Evolutionary conservation across 768 basidiomycete species (phyloP).

Genomic region (Kwoniella sp.): DNA sequence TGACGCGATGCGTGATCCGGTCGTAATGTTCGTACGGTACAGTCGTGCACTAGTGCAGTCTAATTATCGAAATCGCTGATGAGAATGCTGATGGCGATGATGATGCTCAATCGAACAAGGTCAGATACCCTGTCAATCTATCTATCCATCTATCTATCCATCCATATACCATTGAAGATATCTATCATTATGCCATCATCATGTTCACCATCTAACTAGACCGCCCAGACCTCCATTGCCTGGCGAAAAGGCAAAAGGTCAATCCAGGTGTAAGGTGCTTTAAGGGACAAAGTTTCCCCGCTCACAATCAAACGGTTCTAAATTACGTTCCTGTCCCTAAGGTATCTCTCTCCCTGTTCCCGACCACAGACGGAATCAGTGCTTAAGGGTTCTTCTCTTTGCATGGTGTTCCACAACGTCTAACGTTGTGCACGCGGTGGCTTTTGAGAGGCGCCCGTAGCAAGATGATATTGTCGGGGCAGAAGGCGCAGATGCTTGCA

Average conservation of each 20-base stretch:
- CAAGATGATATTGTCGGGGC: too few relatives aligned
- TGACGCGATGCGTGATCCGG: too few relatives aligned
- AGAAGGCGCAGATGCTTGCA: too few relatives aligned
- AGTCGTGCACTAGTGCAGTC: not conserved
- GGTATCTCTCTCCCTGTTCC: not conserved
- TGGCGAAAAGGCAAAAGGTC: not conserved
- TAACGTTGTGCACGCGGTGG: too few relatives aligned
- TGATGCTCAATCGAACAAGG: not conserved
- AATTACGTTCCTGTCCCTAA: not conserved
- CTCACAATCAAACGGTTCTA: constrained; percentile 8
- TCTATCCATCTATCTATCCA: not conserved
- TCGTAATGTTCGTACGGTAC: too few relatives aligned
- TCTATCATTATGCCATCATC: too few relatives aligned
- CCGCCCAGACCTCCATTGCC: not conserved
- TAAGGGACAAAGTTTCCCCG: constrained; percentile 1
- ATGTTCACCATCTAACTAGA: not conserved
- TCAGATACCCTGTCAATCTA: not conserved
- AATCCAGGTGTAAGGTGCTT: too few relatives aligned
- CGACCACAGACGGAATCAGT: too few relatives aligned
- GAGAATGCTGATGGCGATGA: not conserved
- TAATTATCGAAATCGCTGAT: not conserved
- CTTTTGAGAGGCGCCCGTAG: too few relatives aligned
- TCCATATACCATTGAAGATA: too few relatives aligned
- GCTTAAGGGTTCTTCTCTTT: not conserved
- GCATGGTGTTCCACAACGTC: too few relatives aligned